Percentiles rank a stretch among this genome's conserved stretches.
phyloP scores from a whole-genome alignment of 495 filamentous ascomycete species.

The Neurospora africana region DNA sequence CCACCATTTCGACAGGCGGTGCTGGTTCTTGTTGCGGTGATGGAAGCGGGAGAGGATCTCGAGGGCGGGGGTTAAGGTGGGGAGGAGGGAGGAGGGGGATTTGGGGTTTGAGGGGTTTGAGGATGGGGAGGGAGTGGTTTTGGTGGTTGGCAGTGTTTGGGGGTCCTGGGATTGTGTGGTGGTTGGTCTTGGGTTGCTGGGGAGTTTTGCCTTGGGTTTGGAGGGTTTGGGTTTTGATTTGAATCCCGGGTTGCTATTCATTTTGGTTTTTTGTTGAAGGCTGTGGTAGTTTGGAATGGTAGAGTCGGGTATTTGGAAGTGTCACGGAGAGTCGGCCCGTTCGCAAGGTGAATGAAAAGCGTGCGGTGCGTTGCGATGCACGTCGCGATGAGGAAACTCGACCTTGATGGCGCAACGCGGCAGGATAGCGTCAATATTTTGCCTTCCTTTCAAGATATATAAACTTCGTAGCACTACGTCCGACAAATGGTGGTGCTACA shows the following conservation, averaged over 20 bases:
- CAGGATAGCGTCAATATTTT: background rate
- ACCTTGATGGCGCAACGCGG: background rate
- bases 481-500: background rate
- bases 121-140: background rate
- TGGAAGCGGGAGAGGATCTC: conserved; percentile 50
- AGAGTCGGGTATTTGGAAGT: background rate
- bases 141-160: background rate
- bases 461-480: background rate
- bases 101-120: background rate
- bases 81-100: background rate
- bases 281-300: background rate
- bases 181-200: background rate
- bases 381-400: background rate
- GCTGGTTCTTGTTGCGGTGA: conserved; percentile 78
- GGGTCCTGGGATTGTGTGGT: background rate
- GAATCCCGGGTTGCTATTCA: background rate
- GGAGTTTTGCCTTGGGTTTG: background rate
- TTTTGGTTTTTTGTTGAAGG: background rate
- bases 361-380: background rate
- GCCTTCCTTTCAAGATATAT: background rate
- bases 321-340: background rate
- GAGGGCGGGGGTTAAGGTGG: conserved; percentile 14
- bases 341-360: background rate
- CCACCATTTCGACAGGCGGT: conserved; percentile 64
- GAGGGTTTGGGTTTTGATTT: background rate